Evolutionary conservation across 1,139 yeast genomes (phyloP).

Genomic region (Nematodospora anomalae): DNA sequence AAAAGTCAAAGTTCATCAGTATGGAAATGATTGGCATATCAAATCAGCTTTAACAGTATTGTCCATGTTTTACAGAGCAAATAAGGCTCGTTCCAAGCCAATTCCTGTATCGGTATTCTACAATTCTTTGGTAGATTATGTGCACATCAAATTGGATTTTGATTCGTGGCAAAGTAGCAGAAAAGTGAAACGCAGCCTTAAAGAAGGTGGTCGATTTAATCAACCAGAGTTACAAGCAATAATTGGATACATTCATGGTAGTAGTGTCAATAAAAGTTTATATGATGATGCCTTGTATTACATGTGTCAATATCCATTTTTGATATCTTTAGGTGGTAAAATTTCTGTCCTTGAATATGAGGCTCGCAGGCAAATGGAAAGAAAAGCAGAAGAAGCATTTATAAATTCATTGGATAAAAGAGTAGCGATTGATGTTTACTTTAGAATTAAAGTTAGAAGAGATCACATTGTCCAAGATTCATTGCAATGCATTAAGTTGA

Average conservation of each 20-base stretch:
- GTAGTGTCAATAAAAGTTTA: constrained; percentile 21
- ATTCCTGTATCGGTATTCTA: constrained; percentile 62
- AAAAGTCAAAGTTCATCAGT: constrained; percentile 59
- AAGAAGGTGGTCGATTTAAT: constrained; percentile 10
- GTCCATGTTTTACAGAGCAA: constrained; percentile 56
- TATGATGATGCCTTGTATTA: constrained; percentile 40
- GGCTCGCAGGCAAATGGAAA: constrained; percentile 78
- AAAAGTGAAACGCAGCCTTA: constrained; percentile 7
- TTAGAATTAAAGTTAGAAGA: constrained; percentile 69
- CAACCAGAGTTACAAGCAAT: constrained; percentile 39
- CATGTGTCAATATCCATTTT: constrained; percentile 82
- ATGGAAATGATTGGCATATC: constrained; percentile 82
- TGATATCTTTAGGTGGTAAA: constrained; percentile 79
- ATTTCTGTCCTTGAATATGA: constrained; percentile 80
- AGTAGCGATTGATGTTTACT: constrained; percentile 62
- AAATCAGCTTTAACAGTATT: constrained; percentile 62
- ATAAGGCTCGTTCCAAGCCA: constrained; percentile 35
- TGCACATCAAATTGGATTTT: constrained; percentile 75
- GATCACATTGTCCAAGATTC: constrained; percentile 73
- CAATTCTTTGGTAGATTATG: constrained; percentile 78
- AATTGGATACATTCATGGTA: constrained; percentile 49
- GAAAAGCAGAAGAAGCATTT: constrained; percentile 88
- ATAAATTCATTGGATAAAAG: constrained; percentile 68
- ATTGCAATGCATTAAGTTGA: constrained; percentile 57
- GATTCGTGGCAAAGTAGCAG: constrained; percentile 69